Base-by-base conservation (phyloP, 2,329 filamentous ascomycete genomes). In the Alternaria sp. region DNA sequence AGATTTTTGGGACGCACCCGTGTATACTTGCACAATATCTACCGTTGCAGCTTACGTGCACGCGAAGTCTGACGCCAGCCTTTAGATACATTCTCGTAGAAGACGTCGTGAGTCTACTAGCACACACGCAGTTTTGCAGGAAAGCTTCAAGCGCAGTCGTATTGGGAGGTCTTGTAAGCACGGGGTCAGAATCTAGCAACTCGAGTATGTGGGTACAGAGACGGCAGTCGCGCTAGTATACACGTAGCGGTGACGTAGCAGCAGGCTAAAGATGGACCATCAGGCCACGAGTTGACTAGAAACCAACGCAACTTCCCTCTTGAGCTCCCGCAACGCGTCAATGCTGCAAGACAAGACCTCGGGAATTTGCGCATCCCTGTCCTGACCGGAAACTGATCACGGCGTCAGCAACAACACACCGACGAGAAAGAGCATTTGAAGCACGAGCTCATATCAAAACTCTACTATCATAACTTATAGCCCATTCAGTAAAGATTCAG, bases 1-100 rank as follows among this genome's bases (percentile, higher is more conserved):
- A 57, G 46, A 61, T 36, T 9, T 30, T 46, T 36, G 45, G 54
- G 54, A 40, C 21, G 36, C 36, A 28, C 59, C 54, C 54, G 32
- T 28, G 17, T 21, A 36, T 32, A 15, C 11, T 15, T 32, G n/a
- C 6, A 51, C 26, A 32, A 32, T 1, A 15, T 21, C 4, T 21
- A 32, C 17, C 15, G 26, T 32, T 51, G 26, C 26, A 32, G 17
- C 26, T 17, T 10, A 40, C 8, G 36, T 40, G 36, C 36, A 40
- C 36, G 36, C n/a, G n/a, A 10, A 40, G 1, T 40, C 36, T 17
- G 36, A 17, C 3, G 36, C n/a, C 36, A 17, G 36, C n/a, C 36
- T 40, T 40, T 17, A n/a, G n/a, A 40, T 40, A 17, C n/a, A 17
- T 17, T 40, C 3, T 40, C n/a, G 36, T 11, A 40, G 36, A 17